Conservation (phyloP, 495 filamentous ascomycete genomes). For the Penicillium manginii region DNA sequence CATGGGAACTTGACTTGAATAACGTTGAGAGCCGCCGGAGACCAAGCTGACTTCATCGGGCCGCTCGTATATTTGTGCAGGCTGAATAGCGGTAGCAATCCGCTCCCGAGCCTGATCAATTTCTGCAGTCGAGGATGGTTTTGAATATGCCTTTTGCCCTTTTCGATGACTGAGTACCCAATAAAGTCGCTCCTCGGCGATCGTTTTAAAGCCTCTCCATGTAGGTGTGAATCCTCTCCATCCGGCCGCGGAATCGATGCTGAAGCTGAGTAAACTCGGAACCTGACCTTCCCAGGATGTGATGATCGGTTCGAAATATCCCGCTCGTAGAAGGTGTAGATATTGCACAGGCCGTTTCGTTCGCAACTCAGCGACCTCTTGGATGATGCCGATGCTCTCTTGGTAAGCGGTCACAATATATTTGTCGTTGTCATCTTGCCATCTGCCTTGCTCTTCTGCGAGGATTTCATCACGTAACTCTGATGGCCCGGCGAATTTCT, state of each 20-base stretch:
- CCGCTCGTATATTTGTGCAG: slow-evolving; percentile 41
- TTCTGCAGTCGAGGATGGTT: slow-evolving; percentile 47
- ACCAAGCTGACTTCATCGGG: slow-evolving; percentile 43
- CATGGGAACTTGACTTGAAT: slow-evolving; percentile 50
- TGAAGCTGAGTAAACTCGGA: slow-evolving; percentile 51
- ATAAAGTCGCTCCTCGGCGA: slow-evolving; percentile 52
- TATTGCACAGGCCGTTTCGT: slow-evolving; percentile 44
- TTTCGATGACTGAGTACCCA: slow-evolving; percentile 52
- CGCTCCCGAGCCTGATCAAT: slow-evolving; percentile 44
- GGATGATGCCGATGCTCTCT: slow-evolving; percentile 43
- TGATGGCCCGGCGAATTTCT: slow-evolving; percentile 5
- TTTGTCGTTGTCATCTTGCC: slow-evolving; percentile 42
- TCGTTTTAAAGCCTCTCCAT: slow-evolving; percentile 52
- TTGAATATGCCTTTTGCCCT: slow-evolving; percentile 30
- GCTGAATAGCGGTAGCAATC: slow-evolving; percentile 46
- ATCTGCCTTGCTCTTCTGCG: slow-evolving; percentile 44
- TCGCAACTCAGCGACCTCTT: slow-evolving; percentile 44
- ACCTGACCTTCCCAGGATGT: slow-evolving; percentile 42
- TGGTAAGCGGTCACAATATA: slow-evolving; percentile 45
- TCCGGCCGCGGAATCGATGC: slow-evolving; percentile 44
- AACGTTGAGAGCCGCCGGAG: slow-evolving; percentile 42
- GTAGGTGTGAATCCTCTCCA: slow-evolving; percentile 53
- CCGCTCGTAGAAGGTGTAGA: slow-evolving; percentile 50
- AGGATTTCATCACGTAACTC: slow-evolving; percentile 40
- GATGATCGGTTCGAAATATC: slow-evolving; percentile 55